Percentiles rank a stretch among this genome's conserved stretches.
Conservation (phyloP, 1,284 basidiomycete genomes). For the Puccinia sorghi region DNA sequence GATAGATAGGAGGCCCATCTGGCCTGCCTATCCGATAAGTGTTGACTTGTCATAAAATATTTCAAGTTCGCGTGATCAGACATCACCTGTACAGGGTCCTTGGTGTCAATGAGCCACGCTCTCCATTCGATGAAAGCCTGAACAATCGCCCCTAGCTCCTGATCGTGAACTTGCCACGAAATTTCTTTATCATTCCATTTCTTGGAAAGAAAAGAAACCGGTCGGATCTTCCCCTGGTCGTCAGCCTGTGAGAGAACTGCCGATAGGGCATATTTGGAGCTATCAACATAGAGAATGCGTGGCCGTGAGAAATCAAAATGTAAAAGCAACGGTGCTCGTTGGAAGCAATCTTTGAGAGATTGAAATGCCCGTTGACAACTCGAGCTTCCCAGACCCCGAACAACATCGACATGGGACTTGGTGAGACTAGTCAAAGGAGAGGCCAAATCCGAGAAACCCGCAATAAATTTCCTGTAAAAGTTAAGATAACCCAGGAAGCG, state of each 20-base stretch:
- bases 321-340: neutral
- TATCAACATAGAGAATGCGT: neutral
- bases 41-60: too few species aligned
- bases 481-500: conserved; percentile 22
- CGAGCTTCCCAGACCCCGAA: neutral
- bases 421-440: conserved; percentile 5
- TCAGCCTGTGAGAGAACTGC: neutral
- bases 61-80: conserved; percentile 33
- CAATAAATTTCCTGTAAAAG: conserved; percentile 21
- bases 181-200: conserved; percentile 6
- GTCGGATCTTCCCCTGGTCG: neutral
- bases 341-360: neutral
- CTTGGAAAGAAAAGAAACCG: conserved; percentile 16
- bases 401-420: neutral
- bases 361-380: neutral
- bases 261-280: conserved; percentile 10
- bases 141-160: conserved; percentile 19
- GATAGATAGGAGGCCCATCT: too few species aligned
- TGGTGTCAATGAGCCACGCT: conserved; percentile 22
- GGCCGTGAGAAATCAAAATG: conserved; percentile 29
- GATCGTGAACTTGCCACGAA: conserved; percentile 24
- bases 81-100: neutral
- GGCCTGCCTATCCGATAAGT: too few species aligned
- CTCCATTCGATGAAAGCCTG: conserved; percentile 12
- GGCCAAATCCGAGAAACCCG: neutral